phyloP scores from a whole-genome alignment of 352 stramenopile species.

The Thalassiosira delicatula region DNA sequence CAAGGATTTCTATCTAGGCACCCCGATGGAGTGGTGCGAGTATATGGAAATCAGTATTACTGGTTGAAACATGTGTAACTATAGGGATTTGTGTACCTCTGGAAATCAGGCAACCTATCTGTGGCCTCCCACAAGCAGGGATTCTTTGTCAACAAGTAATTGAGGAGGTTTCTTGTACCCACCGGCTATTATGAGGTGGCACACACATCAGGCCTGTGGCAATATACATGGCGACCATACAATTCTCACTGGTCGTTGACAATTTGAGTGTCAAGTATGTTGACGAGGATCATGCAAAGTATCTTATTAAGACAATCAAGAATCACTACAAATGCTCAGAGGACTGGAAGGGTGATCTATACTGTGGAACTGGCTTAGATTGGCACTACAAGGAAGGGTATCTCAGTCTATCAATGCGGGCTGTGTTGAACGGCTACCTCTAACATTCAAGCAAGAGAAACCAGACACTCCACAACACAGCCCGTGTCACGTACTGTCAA shows the following conservation, averaged over 20 bases:
- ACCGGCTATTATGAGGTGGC: conserved; percentile 22
- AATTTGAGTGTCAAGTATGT: conserved; percentile 25
- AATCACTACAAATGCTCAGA: background rate
- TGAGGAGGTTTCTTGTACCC: conserved; percentile 5
- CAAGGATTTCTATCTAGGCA: conserved; percentile 55
- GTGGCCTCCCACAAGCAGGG: conserved; percentile 41
- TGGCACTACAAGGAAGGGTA: conserved; percentile 40
- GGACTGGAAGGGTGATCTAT: background rate
- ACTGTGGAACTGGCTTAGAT: conserved; percentile 10
- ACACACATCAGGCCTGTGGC: conserved; percentile 58
- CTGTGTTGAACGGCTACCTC: conserved; percentile 25
- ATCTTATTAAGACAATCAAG: conserved; percentile 29
- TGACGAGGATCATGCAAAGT: conserved; percentile 23
- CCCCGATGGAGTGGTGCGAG: conserved; percentile 35
- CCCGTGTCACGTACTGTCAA: conserved; percentile 20
- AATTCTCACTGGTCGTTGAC: conserved; percentile 48
- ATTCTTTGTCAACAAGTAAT: conserved; percentile 42
- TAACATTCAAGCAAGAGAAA: conserved; percentile 24
- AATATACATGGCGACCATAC: conserved; percentile 25
- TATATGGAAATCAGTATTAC: conserved; percentile 62
- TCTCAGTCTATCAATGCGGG: conserved; percentile 26
- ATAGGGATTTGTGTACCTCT: conserved; percentile 44
- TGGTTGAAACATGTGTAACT: conserved; percentile 12
- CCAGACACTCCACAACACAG: conserved; percentile 33
- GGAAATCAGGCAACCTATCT: conserved; percentile 47